A percentile compares a stretch with the other conserved stretches of the same genome.
Conservation (phyloP, 805 yeast species). For the Ogataea trehalophila region DNA sequence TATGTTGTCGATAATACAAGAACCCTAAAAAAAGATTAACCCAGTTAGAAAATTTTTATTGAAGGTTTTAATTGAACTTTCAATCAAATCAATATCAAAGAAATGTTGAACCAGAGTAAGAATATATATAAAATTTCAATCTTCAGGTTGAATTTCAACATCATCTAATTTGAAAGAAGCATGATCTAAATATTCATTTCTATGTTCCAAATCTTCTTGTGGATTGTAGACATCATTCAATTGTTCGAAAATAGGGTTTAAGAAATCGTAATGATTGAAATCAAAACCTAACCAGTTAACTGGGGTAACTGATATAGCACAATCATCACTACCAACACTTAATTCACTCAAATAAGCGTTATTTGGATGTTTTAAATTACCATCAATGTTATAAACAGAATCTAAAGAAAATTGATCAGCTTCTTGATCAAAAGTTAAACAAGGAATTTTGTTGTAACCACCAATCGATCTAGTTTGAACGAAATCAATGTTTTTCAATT, state of each 20-base stretch:
- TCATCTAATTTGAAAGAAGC: background rate
- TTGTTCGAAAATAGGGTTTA: conserved; percentile 4
- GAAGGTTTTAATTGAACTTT: too few species aligned
- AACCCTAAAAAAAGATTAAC: too few species aligned
- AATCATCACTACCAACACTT: conserved; percentile 14
- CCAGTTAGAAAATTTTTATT: too few species aligned
- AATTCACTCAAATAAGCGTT: conserved; percentile 13
- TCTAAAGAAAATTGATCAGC: conserved; percentile 7
- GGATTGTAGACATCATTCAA: conserved; percentile 9
- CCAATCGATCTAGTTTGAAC: conserved; percentile 45
- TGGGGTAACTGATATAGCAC: conserved; percentile 19
- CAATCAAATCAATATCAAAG: too few species aligned
- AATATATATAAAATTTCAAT: too few species aligned
- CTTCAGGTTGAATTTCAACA: too few species aligned
- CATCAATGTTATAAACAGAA: conserved; percentile 15
- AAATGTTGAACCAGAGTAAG: too few species aligned
- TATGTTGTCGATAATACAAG: too few species aligned
- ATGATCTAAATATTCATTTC: background rate
- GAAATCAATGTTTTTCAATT: conserved; percentile 27
- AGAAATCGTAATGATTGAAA: conserved; percentile 9
- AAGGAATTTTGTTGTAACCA: conserved; percentile 19
- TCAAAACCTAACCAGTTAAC: conserved; percentile 19
- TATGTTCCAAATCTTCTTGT: background rate
- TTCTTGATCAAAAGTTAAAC: conserved; percentile 8
- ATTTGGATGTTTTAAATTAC: conserved; percentile 6